Percentiles rank a stretch among this genome's conserved stretches.
phyloP scores from a whole-genome alignment of 495 filamentous ascomycete genomes.

The Eremomyces bilateralis region DNA sequence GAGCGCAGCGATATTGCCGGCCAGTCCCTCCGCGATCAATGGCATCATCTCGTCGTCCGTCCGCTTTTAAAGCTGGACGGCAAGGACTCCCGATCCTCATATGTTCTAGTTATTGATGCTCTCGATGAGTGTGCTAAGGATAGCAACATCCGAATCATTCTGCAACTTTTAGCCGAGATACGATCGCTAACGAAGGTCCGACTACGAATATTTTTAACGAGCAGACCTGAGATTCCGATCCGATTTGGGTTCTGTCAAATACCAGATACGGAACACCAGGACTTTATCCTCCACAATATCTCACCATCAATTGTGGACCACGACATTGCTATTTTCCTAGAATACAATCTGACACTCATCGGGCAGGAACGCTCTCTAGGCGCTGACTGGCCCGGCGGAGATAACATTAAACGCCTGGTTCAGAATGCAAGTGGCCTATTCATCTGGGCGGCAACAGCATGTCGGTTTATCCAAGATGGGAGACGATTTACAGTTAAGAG shows the following conservation, averaged over 20 bases:
- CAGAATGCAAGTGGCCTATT: constrained; percentile 1
- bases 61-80: constrained; percentile 10
- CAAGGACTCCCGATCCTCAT: no score
- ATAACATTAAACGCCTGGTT: neutral
- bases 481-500: neutral
- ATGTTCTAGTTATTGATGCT: no score
- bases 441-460: no score
- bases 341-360: no score
- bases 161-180: constrained; percentile 10
- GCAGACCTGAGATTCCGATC: constrained; percentile 13
- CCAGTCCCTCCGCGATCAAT: no score
- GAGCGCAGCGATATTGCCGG: no score
- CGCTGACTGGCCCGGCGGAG: no score
- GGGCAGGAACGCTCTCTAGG: no score
- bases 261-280: constrained; percentile 4
- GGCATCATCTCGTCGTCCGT: constrained; percentile 24
- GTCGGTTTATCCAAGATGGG: no score
- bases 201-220: constrained; percentile 1
- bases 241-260: constrained; percentile 11
- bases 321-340: no score
- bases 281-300: no score
- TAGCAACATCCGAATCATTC: constrained; percentile 8
- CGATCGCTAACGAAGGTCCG: constrained; percentile 1
- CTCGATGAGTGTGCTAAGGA: no score
- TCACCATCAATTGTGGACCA: constrained; percentile 8